Evolutionary conservation across 1,284 basidiomycete species (phyloP).

Genomic region (Tausonia pullulans): DNA sequence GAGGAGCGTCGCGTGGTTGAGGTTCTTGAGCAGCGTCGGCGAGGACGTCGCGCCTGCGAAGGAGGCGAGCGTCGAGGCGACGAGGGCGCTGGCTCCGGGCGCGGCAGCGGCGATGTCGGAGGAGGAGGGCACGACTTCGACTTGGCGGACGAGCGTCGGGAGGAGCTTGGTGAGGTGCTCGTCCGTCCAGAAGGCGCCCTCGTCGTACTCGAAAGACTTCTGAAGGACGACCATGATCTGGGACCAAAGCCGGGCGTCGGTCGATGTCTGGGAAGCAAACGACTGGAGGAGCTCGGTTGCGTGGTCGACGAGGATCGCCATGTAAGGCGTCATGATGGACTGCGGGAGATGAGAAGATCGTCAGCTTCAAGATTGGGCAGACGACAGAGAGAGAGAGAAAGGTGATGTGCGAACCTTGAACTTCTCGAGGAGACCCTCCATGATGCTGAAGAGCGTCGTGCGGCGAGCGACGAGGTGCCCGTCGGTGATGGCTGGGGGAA

Average conservation of each 20-base stretch:
- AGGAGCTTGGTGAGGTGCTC: slow-evolving; percentile 57
- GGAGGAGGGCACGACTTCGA: slow-evolving; percentile 39
- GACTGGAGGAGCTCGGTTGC: slow-evolving; percentile 53
- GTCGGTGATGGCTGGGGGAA: slow-evolving; percentile 6
- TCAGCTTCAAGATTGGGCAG: neutral
- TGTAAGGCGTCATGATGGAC: slow-evolving; percentile 84
- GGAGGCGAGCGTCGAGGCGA: slow-evolving; percentile 43
- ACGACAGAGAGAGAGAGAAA: neutral
- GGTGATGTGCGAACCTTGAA: slow-evolving; percentile 53
- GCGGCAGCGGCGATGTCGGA: slow-evolving; percentile 15
- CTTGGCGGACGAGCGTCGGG: slow-evolving; percentile 51
- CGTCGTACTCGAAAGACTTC: slow-evolving; percentile 65
- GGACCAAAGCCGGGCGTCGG: slow-evolving; percentile 47
- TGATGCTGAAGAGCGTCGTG: slow-evolving; percentile 60
- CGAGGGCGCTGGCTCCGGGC: slow-evolving; percentile 23
- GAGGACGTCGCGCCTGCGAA: slow-evolving; percentile 47
- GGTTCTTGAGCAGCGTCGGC: slow-evolving; percentile 52
- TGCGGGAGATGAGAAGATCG: slow-evolving; percentile 28
- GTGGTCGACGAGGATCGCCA: slow-evolving; percentile 60
- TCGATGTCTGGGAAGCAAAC: slow-evolving; percentile 32
- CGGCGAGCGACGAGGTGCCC: slow-evolving; percentile 38
- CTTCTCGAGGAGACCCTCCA: slow-evolving; percentile 60
- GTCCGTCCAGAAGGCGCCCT: slow-evolving; percentile 82
- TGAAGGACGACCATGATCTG: slow-evolving; percentile 52
- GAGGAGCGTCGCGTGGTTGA: slow-evolving; percentile 78